Base-by-base conservation (phyloP, 257 asterid species). In the Pogostemon cablin region DNA sequence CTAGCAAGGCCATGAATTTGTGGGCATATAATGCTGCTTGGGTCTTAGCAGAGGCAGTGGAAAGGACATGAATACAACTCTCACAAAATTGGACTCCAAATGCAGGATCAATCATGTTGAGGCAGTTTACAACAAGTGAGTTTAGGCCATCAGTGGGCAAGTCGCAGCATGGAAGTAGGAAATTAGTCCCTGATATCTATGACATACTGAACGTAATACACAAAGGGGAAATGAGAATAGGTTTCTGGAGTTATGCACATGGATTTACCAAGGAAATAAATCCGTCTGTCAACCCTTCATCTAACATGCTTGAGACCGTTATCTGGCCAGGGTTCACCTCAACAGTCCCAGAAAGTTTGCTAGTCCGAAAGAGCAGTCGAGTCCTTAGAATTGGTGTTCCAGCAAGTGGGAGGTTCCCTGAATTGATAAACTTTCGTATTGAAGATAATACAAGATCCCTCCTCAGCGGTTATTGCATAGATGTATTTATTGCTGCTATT, bases 11-110 rank as follows among this genome's bases (percentile, higher is more conserved):
- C 60, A 85, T 81, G 86, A 53, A 85, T 58, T 73, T 80, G 37
- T 59, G 81, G 85, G 87, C 82, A 44, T 85, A 85, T 71, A 80
- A 85, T 62, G 74, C 87, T 38, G 52, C 72, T 32, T 78, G 80
- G 82, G 73, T 74, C 53, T 47, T 85, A 3, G 84, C 82, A 47
- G 72, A 75, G 47, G 84, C 84, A 9, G n/a, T 69, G 15, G 78
- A 72, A 69, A 80, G 67, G 15, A 37, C 79, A 32, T 57, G 70
- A n/a, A 7, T 32, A 12, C 7, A 41, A 47, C 25, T 2, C 49
- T 20, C 55, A 40, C 66, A 32, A 12, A 20, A 48, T 37, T 4
- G 58, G 66, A 10, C 25, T 48, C 39, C 41, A 56, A 46, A 37
- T 25, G 65, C 39, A 38, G 68, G 44, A 57, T 35, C 72, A 59